These are phyloP conservation scores for Suhomyces chickasaworum DNA, from an alignment of 1,139 yeast species.

Conservation along the genomic window DNA sequence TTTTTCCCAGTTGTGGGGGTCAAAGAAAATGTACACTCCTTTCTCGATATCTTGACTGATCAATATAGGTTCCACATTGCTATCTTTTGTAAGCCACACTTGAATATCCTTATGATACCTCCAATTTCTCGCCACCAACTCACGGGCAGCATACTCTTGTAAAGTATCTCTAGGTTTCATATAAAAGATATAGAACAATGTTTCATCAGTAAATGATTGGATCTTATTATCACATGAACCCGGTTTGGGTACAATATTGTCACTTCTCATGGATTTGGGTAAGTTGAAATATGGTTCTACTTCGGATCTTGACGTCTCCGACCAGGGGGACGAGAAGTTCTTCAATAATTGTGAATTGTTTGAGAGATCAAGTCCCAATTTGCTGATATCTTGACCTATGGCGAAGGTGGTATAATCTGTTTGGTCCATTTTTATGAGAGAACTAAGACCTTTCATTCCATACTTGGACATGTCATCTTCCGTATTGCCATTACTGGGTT, in stretches of 20 bases:
- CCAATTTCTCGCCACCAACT: slow-evolving; percentile 90
- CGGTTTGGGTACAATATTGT: slow-evolving; percentile 35
- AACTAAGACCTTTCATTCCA: slow-evolving; percentile 74
- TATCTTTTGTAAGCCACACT: slow-evolving; percentile 96
- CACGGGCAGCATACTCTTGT: slow-evolving; percentile 93
- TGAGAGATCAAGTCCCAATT: slow-evolving; percentile 68
- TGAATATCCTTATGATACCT: slow-evolving; percentile 93
- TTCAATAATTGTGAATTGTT: slow-evolving; percentile 55
- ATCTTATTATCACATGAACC: slow-evolving; percentile 65
- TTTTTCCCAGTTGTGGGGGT: slow-evolving; percentile 95
- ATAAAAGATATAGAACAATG: slow-evolving; percentile 89
- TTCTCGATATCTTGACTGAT: slow-evolving; percentile 86
- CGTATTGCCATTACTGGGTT: slow-evolving; percentile 7
- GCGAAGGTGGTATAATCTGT: slow-evolving; percentile 71
- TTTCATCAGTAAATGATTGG: slow-evolving; percentile 82
- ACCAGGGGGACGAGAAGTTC: slow-evolving; percentile 91
- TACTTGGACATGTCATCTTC: slow-evolving; percentile 53
- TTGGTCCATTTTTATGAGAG: slow-evolving; percentile 69
- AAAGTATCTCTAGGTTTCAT: slow-evolving; percentile 90
- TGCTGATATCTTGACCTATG: slow-evolving; percentile 79
- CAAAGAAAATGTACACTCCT: slow-evolving; percentile 95
- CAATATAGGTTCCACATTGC: slow-evolving; percentile 83
- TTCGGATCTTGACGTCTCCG: slow-evolving; percentile 84
- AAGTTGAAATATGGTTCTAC: slow-evolving; percentile 80
- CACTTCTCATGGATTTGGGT: slow-evolving; percentile 59